Conservation (phyloP, 1,284 basidiomycete species). For the Ustilago lituana region DNA sequence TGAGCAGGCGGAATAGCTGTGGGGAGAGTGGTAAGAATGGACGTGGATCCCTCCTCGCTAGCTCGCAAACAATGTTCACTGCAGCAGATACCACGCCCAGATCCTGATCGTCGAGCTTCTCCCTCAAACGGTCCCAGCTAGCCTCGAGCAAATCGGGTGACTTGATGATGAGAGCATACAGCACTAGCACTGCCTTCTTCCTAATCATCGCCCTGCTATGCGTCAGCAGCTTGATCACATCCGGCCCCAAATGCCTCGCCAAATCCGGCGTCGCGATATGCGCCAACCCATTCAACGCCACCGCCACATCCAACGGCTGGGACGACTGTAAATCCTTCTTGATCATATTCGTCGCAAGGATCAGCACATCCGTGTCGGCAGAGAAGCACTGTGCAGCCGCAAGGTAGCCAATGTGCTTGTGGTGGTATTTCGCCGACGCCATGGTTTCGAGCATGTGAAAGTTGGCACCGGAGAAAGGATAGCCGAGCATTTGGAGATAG, state of each 20-base stretch:
- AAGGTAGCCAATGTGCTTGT: conserved; percentile 95
- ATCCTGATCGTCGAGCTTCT: conserved; percentile 71
- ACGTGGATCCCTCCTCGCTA: conserved; percentile 71
- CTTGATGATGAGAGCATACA: conserved; percentile 71
- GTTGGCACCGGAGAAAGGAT: conserved; percentile 69
- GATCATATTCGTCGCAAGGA: conserved; percentile 94
- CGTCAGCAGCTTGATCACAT: conserved; percentile 86
- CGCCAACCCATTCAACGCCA: conserved; percentile 86
- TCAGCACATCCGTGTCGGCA: conserved; percentile 93
- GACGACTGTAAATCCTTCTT: conserved; percentile 92
- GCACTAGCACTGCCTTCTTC: conserved; percentile 84
- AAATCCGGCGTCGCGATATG: conserved; percentile 88
- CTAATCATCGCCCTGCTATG: conserved; percentile 86
- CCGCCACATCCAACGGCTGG: conserved; percentile 77
- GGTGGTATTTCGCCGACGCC: conserved; percentile 88
- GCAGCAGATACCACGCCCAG: conserved; percentile 86
- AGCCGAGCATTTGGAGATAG: conserved; percentile 92
- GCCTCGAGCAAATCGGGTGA: conserved; percentile 56
- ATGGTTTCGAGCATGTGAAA: conserved; percentile 94
- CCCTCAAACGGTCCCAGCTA: conserved; percentile 73
- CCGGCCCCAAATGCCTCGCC: conserved; percentile 85
- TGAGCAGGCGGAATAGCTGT: conserved; percentile 91
- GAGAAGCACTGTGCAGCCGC: conserved; percentile 92
- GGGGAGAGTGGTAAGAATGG: conserved; percentile 73
- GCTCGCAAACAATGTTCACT: conserved; percentile 92